Conservation (phyloP, 192 early-diverging fungal genomes). For the Obelidium mucronatum region DNA sequence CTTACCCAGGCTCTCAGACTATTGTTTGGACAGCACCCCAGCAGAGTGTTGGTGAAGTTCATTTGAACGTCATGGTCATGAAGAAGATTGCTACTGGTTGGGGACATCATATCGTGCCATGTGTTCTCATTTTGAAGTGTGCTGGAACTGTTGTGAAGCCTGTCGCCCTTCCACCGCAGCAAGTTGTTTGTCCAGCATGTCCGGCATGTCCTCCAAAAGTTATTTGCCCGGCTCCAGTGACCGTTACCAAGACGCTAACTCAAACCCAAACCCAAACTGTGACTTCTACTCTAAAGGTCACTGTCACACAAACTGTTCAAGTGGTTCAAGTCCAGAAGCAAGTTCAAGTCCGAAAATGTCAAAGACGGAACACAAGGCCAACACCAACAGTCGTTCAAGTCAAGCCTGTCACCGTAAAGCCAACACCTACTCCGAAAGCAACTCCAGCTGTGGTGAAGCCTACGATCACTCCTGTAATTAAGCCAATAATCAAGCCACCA, state of each 20-base stretch:
- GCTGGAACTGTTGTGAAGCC: not conserved
- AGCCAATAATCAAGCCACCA: not conserved
- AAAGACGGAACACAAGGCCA: not conserved
- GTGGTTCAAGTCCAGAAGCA: not conserved
- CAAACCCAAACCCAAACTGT: not conserved
- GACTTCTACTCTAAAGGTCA: not conserved
- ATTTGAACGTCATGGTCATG: conserved; percentile 10
- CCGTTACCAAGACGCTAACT: not conserved
- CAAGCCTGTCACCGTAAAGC: not conserved
- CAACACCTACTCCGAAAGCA: not conserved
- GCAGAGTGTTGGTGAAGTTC: not conserved
- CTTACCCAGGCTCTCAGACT: not conserved
- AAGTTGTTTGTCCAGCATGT: not conserved
- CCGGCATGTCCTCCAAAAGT: not conserved
- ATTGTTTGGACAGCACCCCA: conserved; percentile 8
- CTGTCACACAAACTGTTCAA: not conserved
- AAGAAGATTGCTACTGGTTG: not conserved
- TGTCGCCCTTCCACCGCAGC: not conserved
- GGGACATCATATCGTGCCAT: not conserved
- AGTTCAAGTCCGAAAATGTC: not conserved
- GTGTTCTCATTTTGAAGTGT: not conserved
- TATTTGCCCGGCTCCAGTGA: not conserved
- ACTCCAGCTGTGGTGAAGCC: not conserved
- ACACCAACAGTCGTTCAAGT: not conserved
- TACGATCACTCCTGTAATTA: too few species aligned